Base-by-base conservation (phyloP, 768 basidiomycete species). In the Mrakia gelida region DNA sequence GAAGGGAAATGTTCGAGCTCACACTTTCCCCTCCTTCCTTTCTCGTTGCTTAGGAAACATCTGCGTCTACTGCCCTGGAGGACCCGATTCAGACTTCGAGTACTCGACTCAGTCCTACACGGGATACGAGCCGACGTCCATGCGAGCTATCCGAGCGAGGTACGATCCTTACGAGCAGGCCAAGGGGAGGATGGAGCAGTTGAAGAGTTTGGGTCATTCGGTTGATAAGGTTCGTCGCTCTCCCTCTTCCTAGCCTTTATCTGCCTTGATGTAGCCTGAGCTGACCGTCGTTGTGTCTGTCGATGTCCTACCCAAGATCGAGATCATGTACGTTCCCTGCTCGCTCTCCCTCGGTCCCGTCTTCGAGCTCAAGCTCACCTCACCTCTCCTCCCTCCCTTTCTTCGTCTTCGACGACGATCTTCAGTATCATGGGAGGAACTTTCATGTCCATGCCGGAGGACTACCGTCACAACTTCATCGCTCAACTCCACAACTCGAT, bases 381-480 rank as follows among this genome's bases (percentile, higher is more conserved):
- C 43, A 0, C 9, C 52, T 4, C 30, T 73, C 59, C n/a, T 7
- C 63, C 13, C 34, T 49, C 21, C 59, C 41, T 59, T 34, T 21
- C 63, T 34, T 61, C 18, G 6, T 67, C 28, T 32, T 43, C 11
- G 92, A 93, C 9, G n/a, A n/a, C n/a, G 11, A 15, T 21, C 81
- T 92, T 91, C 81, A 98, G 97, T 80, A 88, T 96, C 79, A 98
- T 98, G 97, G 97, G 97, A 32, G 97, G 97, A 65, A 99, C 97
- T 16, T 99, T 99, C 85, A 98, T 99, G 95, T 98, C 95, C 83
- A 96, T 98, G 92, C 92, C 95, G 54, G 95, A 98, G 84, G 93
- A 94, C 65, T 98, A 99, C 84, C 89, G 97, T 79, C 90, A 89
- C 79, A 91, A 92, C 80, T 99, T 99, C 81, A 89, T 98, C 75